Percentiles rank a stretch among this genome's conserved stretches.
phyloP scores from a whole-genome alignment of 352 stramenopile genomes.

The Lagenidium giganteum region DNA sequence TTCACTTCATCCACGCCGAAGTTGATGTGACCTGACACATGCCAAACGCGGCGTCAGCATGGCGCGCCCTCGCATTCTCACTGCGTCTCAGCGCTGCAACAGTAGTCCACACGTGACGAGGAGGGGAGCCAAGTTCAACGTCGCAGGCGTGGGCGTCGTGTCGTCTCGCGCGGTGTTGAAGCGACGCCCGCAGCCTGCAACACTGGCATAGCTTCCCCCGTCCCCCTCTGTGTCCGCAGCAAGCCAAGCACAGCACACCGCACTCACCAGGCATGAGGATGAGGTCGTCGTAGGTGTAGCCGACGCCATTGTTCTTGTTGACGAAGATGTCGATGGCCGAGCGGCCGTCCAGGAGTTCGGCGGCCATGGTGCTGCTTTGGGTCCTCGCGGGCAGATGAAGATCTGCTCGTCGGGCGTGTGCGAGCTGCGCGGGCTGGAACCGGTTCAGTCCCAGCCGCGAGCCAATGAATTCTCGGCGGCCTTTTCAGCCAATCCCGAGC shows the following conservation, averaged over 20 bases:
- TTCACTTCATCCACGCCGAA: constrained; percentile 93
- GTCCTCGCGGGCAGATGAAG: constrained; percentile 17
- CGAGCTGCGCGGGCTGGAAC: constrained; percentile 1
- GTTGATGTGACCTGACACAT: constrained; percentile 85
- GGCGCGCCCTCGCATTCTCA: background rate
- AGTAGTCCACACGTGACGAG: too few species aligned
- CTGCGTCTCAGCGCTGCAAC: too few species aligned
- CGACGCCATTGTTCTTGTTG: constrained; percentile 76
- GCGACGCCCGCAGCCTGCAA: too few species aligned
- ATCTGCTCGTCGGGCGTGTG: constrained; percentile 13
- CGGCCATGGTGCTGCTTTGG: constrained; percentile 17
- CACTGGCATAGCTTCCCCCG: constrained; percentile 1
- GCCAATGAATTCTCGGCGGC: constrained; percentile 37
- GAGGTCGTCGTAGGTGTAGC: constrained; percentile 71
- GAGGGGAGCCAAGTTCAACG: too few species aligned
- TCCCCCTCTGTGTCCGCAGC: background rate
- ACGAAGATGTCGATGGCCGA: constrained; percentile 83
- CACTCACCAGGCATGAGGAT: constrained; percentile 63
- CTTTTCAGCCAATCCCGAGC: constrained; percentile 51
- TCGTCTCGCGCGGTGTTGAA: too few species aligned
- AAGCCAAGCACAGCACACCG: too few species aligned
- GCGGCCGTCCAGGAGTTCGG: constrained; percentile 66
- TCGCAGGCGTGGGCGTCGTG: too few species aligned
- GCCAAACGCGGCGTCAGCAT: constrained; percentile 12
- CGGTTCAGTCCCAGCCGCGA: too few species aligned